Conservation (phyloP, 331 rosid genomes). For the Cydonia oblonga region DNA sequence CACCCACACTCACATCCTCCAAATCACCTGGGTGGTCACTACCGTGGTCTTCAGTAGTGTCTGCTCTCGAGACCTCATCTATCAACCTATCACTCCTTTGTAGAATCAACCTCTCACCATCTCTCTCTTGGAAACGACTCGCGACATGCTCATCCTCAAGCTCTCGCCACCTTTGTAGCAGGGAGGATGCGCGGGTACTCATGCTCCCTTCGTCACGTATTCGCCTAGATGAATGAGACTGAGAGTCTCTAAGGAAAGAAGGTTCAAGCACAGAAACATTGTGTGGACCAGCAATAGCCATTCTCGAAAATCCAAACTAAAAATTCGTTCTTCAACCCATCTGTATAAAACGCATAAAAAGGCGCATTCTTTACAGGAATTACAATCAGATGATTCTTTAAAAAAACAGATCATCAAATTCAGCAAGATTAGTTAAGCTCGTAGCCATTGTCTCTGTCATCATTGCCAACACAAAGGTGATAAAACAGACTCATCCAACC, state of each 20-base stretch:
- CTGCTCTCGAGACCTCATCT: slow-evolving; percentile 28
- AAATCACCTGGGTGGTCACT: slow-evolving; percentile 24
- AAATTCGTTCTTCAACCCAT: slow-evolving; percentile 30
- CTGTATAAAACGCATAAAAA: slow-evolving; percentile 40
- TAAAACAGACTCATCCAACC: slow-evolving; percentile 1
- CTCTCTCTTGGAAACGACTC: slow-evolving; percentile 57
- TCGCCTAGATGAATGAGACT: slow-evolving; percentile 41
- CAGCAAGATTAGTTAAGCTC: slow-evolving; percentile 2
- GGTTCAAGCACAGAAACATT: slow-evolving; percentile 64
- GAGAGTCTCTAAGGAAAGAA: slow-evolving; percentile 64
- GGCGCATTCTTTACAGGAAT: slow-evolving; percentile 14
- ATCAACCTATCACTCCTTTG: slow-evolving; percentile 40
- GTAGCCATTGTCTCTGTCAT: slow-evolving; percentile 13
- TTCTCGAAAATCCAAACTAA: slow-evolving; percentile 19
- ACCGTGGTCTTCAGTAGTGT: slow-evolving; percentile 21
- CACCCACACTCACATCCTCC: slow-evolving; percentile 45
- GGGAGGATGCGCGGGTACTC: slow-evolving; percentile 48
- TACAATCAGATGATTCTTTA: slow-evolving; percentile 26
- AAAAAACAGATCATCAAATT: slow-evolving; percentile 20
- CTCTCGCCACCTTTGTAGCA: slow-evolving; percentile 76
- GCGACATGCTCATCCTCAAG: slow-evolving; percentile 70
- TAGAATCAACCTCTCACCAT: slow-evolving; percentile 37
- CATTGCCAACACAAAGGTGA: slow-evolving; percentile 15
- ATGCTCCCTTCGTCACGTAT: slow-evolving; percentile 50
- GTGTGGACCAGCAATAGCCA: slow-evolving; percentile 92